phyloP scores from a whole-genome alignment of 2,329 filamentous ascomycete genomes.

The Monosporascus sp. region DNA sequence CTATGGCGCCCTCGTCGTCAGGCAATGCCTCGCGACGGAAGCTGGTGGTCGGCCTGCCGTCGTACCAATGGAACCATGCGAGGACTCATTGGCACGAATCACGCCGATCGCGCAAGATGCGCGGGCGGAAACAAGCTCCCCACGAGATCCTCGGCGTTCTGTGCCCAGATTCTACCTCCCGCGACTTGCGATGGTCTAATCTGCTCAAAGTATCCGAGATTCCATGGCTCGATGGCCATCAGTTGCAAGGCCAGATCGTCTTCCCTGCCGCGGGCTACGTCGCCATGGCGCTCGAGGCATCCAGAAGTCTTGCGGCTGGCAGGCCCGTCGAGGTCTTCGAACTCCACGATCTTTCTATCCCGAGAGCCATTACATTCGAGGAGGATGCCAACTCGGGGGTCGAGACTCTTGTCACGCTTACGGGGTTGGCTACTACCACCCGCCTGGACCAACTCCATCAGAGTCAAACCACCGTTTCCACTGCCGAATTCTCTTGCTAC shows the following conservation, averaged over 20 bases:
- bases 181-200: constrained; percentile 11
- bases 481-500: too few species aligned
- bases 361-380: constrained; percentile 11
- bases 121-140: background rate
- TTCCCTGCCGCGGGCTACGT: constrained; percentile 18
- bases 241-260: constrained; percentile 14
- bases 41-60: constrained; percentile 7
- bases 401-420: constrained; percentile 17
- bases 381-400: constrained; percentile 12
- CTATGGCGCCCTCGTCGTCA: too few species aligned
- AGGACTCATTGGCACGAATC: constrained; percentile 10
- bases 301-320: background rate
- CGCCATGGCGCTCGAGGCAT: constrained; percentile 15
- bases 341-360: constrained; percentile 14
- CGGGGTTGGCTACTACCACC: background rate
- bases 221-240: constrained; percentile 12
- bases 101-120: background rate
- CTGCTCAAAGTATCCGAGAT: constrained; percentile 11
- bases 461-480: too few species aligned
- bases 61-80: constrained; percentile 13
- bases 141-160: constrained; percentile 8
- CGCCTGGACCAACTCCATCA: too few species aligned
- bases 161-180: background rate
- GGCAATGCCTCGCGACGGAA: too few species aligned
- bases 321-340: constrained; percentile 6